Percentiles rank a stretch among this genome's conserved stretches.
These are phyloP conservation scores for Symmetrospora coprosmae DNA, from an alignment of 768 basidiomycete species.

Conservation along the genomic window DNA sequence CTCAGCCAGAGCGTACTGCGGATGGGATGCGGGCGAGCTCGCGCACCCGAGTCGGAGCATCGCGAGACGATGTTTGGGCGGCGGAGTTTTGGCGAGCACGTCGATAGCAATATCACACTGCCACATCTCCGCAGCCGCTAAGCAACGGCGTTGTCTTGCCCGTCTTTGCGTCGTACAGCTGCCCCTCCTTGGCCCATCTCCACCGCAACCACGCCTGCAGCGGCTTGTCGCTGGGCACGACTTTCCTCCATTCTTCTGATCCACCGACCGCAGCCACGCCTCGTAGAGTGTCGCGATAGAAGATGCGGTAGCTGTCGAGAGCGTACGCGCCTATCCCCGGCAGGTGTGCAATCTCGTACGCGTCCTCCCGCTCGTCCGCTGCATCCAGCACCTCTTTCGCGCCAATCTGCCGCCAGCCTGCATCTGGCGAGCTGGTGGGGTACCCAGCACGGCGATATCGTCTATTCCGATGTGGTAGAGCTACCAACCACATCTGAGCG, in stretches of 20 bases:
- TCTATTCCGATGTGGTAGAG: background rate
- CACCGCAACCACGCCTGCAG: constrained; percentile 2
- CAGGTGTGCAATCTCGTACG: constrained; percentile 15
- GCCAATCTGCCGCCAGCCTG: too few relatives aligned
- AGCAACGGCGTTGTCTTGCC: background rate
- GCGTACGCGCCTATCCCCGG: constrained; percentile 13
- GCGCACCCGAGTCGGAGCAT: too few relatives aligned
- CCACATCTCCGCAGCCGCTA: too few relatives aligned
- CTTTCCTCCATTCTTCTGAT: constrained; percentile 15
- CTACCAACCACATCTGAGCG: constrained; percentile 8
- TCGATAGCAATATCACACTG: too few relatives aligned
- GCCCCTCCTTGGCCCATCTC: background rate
- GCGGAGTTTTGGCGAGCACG: too few relatives aligned
- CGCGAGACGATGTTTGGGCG: too few relatives aligned
- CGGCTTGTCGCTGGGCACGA: constrained; percentile 2
- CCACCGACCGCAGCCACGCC: background rate
- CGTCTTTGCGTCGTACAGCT: background rate
- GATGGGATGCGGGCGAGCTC: too few relatives aligned
- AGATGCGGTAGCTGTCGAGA: constrained; percentile 10
- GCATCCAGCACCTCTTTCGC: background rate
- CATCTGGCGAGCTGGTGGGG: background rate
- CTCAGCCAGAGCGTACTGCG: too few relatives aligned
- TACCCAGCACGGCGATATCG: constrained; percentile 10
- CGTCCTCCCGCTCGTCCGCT: background rate
- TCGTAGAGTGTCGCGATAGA: background rate